Evolutionary conservation across 176 grass and related monocot genomes (phyloP).

Genomic region (Bonia amplexicaulis): DNA sequence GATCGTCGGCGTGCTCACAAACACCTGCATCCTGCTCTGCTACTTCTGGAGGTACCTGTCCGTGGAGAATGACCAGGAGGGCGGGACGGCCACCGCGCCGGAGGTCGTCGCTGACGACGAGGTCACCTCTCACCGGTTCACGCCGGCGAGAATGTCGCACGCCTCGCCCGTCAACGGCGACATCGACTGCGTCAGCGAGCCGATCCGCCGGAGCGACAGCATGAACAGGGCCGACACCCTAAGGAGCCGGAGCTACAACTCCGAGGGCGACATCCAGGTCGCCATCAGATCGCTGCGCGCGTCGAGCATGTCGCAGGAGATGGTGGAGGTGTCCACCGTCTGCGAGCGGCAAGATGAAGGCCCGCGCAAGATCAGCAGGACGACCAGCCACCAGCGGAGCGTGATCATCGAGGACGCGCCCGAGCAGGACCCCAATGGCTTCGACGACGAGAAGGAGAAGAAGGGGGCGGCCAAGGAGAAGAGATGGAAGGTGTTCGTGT

Average conservation of each 20-base stretch:
- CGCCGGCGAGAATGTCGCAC: constrained; percentile 77
- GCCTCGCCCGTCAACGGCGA: constrained; percentile 44
- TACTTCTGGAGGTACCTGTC: constrained; percentile 79
- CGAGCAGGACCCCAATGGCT: not conserved
- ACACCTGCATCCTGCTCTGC: constrained; percentile 57
- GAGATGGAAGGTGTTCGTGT: constrained; percentile 63
- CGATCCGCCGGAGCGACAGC: constrained; percentile 38
- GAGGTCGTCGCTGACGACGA: constrained; percentile 65
- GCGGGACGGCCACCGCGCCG: not conserved
- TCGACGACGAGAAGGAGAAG: constrained; percentile 8
- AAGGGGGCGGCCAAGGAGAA: constrained; percentile 28
- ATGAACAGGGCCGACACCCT: constrained; percentile 19
- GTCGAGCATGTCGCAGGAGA: constrained; percentile 50
- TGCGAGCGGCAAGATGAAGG: constrained; percentile 32
- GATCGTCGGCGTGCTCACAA: constrained; percentile 65
- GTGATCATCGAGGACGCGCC: constrained; percentile 45
- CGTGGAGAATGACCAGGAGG: constrained; percentile 41
- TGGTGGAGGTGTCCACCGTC: constrained; percentile 51
- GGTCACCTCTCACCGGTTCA: constrained; percentile 79
- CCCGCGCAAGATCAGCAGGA: constrained; percentile 44
- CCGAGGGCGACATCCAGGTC: constrained; percentile 70
- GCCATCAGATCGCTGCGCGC: constrained; percentile 32
- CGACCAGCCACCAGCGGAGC: constrained; percentile 50
- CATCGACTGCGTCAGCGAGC: constrained; percentile 30
- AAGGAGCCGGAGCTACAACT: constrained; percentile 63